Base-by-base conservation (phyloP, 2,329 filamentous ascomycete species). In the Penicillium janthinellum region DNA sequence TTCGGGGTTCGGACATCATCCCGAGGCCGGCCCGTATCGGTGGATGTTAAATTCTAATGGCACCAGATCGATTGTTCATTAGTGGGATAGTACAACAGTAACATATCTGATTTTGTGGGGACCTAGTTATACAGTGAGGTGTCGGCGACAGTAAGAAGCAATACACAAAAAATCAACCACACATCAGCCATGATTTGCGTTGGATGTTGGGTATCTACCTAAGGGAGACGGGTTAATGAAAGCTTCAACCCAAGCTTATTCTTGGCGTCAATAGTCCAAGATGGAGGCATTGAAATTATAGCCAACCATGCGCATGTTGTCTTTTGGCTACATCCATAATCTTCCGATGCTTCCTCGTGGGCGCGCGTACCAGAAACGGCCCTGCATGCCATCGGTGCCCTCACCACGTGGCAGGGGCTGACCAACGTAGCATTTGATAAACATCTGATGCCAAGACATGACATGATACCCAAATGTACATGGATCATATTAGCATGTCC, bases 351-450 rank as follows among this genome's bases (percentile, higher is more conserved):
- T 31, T 15, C 25, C 44, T 31, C 44, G 25, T 20, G 28, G 49
- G 15, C 49, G 49, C 49, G 39, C 49, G 37, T 51, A 28, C 49
- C 34, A 51, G 25, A 37, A 39, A 51, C 49, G 35, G 49, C 49
- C 6, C 20, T 51, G 49, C 47, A 56, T 38, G 20, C 20, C 38
- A 56, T 38, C 20, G 20, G 12, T 5, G 11, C 20, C 17, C 38
- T 49, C 38, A 4, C 38, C 54, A 56, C 47, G 38, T 56, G 54
- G 54, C 47, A 20, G 20, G 20, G 20, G 20, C 31, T 34, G 34
- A 25, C 12, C 4, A 25, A 35, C 47, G 49, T 45, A 15, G 17
- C 17, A 20, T 20, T 20, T 1, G 2, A 20, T 20, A 14, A 54
- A 28, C 20, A 20, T 5, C 5, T 5, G 14, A 47, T 31, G 44